Evolutionary conservation across 2,329 filamentous ascomycete species (phyloP), one percentile per base, ranked within the genome.

Genomic region (Diaporthe sp.): DNA sequence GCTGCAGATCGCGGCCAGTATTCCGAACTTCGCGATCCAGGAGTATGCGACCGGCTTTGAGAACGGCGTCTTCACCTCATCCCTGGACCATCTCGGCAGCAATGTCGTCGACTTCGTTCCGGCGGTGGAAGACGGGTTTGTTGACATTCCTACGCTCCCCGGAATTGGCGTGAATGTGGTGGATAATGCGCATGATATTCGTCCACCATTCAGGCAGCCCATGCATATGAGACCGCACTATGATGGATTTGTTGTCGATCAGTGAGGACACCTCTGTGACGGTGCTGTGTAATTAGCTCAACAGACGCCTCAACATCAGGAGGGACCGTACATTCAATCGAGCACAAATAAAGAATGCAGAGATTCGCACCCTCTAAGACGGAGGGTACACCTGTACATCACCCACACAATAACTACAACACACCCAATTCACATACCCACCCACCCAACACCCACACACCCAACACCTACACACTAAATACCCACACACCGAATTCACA

Each of bases 181-280:
- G 12, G 39, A 31, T 25, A 46, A 62, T 8, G 60, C 60, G 25
- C 39, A 31, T 15, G 39, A 62, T 12, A 62, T 62, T 31, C 60
- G 60, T 19, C 60, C 60, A 28, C 39, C 60, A 8, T 62, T 62
- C 25, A 62, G 60, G 25, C 60, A 62, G 39, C n/a, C 60, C 1
- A 62, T 62, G 60, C 60, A 22, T 19, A 62, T 62, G 60, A 62
- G 39, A 15, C 60, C 60, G 8, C 60, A 62, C 17, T 62, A 46
- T 44, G 60, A 62, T 46, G 60, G 60, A 7, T 62, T 62, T 22
- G 34, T 62, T 62, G 60, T 62, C 25, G 60, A 62, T 28, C 60
- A 62, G 7, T 62, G 17, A 62, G 4, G 25, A 46, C 3, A 22
- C 1, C 15, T 6, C 4, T 22, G 55, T 10, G 13, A 25, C 12